These are phyloP conservation scores for Aspergillus haitiensis DNA, from an alignment of 495 filamentous ascomycete species.

Conservation along the genomic window DNA sequence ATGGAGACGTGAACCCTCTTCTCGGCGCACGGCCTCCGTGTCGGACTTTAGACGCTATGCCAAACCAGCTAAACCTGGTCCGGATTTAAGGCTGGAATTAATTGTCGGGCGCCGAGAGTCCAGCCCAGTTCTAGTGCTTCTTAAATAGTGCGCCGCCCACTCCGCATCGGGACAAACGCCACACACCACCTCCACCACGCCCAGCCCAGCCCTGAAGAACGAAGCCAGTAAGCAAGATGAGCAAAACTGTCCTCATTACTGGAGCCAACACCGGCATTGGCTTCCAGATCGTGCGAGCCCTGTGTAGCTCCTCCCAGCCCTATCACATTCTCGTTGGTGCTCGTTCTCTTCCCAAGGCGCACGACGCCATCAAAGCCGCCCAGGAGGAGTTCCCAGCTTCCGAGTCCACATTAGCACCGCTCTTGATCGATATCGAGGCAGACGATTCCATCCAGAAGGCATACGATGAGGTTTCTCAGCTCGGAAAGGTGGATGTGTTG, in stretches of 20 bases:
- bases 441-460: slow-evolving; percentile 53
- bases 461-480: slow-evolving; percentile 34
- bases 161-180: too few relatives aligned
- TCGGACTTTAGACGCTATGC: too few relatives aligned
- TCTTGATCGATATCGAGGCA: slow-evolving; percentile 53
- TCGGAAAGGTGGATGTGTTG: slow-evolving; percentile 51
- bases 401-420: slow-evolving; percentile 30
- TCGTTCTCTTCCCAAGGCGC: slow-evolving; percentile 45
- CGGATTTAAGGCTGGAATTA: too few relatives aligned
- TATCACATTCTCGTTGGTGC: slow-evolving; percentile 52
- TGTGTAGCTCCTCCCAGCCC: slow-evolving; percentile 37
- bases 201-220: too few relatives aligned
- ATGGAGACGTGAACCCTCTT: too few relatives aligned
- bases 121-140: too few relatives aligned
- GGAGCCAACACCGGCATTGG: slow-evolving; percentile 53
- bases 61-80: too few relatives aligned
- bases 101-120: too few relatives aligned
- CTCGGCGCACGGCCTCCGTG: too few relatives aligned
- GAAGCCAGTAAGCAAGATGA: background rate
- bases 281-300: slow-evolving; percentile 47
- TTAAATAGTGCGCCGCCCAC: too few relatives aligned
- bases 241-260: slow-evolving; percentile 29
- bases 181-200: too few relatives aligned
- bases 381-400: slow-evolving; percentile 38
- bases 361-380: slow-evolving; percentile 39